Conservation (phyloP, 2,329 filamentous ascomycete species). For the Dactylella cylindrospora region DNA sequence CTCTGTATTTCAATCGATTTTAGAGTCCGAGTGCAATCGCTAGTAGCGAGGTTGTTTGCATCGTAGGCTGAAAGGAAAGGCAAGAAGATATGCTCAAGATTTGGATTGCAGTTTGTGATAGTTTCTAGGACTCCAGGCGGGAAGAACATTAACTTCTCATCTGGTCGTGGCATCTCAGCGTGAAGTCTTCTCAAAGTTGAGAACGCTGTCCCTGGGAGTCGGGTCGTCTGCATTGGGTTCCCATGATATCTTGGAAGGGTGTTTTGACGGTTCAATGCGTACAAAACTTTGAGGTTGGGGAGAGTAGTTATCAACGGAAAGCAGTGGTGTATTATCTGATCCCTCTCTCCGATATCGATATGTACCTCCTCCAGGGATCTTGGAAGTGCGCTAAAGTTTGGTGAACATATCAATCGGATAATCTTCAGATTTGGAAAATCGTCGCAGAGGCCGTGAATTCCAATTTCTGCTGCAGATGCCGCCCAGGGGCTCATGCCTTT, state of each 20-base stretch:
- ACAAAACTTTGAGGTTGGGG: slow-evolving; percentile 25
- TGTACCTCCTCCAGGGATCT: slow-evolving; percentile 29
- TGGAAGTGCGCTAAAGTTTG: slow-evolving; percentile 30
- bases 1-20: slow-evolving; percentile 32
- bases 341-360: slow-evolving; percentile 37
- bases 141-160: slow-evolving; percentile 41
- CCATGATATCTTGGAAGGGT: slow-evolving; percentile 34
- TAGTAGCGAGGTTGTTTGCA: slow-evolving; percentile 9
- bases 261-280: slow-evolving; percentile 32
- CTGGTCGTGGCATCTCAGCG: slow-evolving; percentile 37
- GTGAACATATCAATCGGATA: slow-evolving; percentile 36
- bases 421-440: slow-evolving; percentile 38
- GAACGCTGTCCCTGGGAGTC: slow-evolving; percentile 20
- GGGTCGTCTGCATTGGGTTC: slow-evolving; percentile 29
- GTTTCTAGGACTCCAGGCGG: slow-evolving; percentile 33
- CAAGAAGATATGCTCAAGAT: slow-evolving; percentile 33
- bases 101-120: slow-evolving; percentile 27
- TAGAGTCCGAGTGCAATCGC: slow-evolving; percentile 32
- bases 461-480: slow-evolving; percentile 4
- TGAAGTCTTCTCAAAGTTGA: slow-evolving; percentile 16
- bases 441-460: slow-evolving; percentile 24
- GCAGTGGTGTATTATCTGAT: slow-evolving; percentile 38
- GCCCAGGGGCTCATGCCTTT: slow-evolving; percentile 41
- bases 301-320: slow-evolving; percentile 37
- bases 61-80: slow-evolving; percentile 30